phyloP scores from a whole-genome alignment of 2,329 filamentous ascomycete species.

The Plenodomus lindquistii region DNA sequence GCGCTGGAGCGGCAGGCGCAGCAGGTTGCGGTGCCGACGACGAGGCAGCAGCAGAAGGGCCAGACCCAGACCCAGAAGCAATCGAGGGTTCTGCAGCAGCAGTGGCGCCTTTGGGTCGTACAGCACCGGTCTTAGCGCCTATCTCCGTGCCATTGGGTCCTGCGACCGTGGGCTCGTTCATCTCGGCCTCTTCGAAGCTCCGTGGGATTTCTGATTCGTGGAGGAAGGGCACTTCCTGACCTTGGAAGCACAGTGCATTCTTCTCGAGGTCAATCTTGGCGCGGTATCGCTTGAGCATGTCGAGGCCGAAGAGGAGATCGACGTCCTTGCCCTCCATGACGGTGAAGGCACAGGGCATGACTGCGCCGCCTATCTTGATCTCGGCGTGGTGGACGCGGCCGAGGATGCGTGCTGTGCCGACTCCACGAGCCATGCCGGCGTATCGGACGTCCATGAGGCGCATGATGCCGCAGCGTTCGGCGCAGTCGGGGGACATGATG shows the following conservation, averaged over 20 bases:
- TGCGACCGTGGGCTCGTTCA: slow-evolving; percentile 79
- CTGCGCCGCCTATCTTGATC: slow-evolving; percentile 87
- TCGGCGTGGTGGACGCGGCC: slow-evolving; percentile 94
- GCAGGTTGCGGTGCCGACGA: slow-evolving; percentile 14
- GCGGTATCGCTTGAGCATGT: slow-evolving; percentile 97
- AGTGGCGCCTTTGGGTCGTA: slow-evolving; percentile 57
- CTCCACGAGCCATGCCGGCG: slow-evolving; percentile 87
- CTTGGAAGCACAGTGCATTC: slow-evolving; percentile 85
- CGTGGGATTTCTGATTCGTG: slow-evolving; percentile 95
- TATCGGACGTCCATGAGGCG: slow-evolving; percentile 91
- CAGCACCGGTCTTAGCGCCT: slow-evolving; percentile 78
- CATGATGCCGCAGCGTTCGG: slow-evolving; percentile 93
- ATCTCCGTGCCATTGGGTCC: slow-evolving; percentile 90
- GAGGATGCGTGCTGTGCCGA: slow-evolving; percentile 92
- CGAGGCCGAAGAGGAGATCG: slow-evolving; percentile 86
- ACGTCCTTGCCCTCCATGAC: slow-evolving; percentile 99
- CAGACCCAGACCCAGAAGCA: slow-evolving; percentile 6
- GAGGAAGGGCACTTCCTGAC: slow-evolving; percentile 84
- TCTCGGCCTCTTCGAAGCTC: slow-evolving; percentile 69
- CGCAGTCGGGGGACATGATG: slow-evolving; percentile 95
- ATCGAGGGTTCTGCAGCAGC: slow-evolving; percentile 33
- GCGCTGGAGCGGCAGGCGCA: slow-evolving; percentile 16
- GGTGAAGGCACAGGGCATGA: slow-evolving; percentile 92
- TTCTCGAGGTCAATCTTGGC: slow-evolving; percentile 86
- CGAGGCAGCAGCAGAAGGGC: slow-evolving; percentile 18